Base-by-base conservation (phyloP, 306 rosid genomes). In the Hippophae gyantsensis region DNA sequence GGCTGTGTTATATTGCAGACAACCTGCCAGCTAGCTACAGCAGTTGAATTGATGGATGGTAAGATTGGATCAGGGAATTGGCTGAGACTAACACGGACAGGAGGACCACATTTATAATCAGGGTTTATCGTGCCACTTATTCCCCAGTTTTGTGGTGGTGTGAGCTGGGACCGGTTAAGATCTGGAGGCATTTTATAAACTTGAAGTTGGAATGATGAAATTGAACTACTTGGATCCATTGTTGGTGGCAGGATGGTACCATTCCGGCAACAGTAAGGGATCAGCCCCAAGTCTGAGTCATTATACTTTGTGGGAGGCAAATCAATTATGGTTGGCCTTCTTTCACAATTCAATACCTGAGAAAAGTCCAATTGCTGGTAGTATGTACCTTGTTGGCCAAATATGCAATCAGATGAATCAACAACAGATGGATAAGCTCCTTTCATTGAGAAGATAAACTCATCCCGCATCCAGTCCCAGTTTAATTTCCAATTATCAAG, bases 1-100 rank as follows among this genome's bases (percentile, higher is more conserved):
- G 75, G 69, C 32, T 69, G 75, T 9, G 99, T 86, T 48, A 93
- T 82, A 61, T 93, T 93, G 78, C 99, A 93, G 66, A 93, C 95
- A 61, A 93, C 83, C 79, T 93, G 99, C 99, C 99, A 93, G 69
- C 95, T 93, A 7, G 95, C 97, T 10, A 93, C 75, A 10, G 84
- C 97, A 64, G 95, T 68, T 44, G 81, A 71, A 63, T 84, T 86
- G 38, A 32, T 32, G 3, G 64, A 54, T 0, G 89, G 94, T 48
- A 93, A 61, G 47, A 97, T 90, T 1, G 81, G 56, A 62, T 86
- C 89, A 0, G 95, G 90, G 75, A 65, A 78, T 42, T 77, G 75
- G 1, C 75, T 86, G n/a, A 95, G 90, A 73, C 94, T 84, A 43
- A 93, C 99, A 25, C 79, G 75, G 18, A 77, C 69, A 0, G 97